Base-by-base conservation (phyloP, 148 eudicot genomes). In the Cornus kousa region DNA sequence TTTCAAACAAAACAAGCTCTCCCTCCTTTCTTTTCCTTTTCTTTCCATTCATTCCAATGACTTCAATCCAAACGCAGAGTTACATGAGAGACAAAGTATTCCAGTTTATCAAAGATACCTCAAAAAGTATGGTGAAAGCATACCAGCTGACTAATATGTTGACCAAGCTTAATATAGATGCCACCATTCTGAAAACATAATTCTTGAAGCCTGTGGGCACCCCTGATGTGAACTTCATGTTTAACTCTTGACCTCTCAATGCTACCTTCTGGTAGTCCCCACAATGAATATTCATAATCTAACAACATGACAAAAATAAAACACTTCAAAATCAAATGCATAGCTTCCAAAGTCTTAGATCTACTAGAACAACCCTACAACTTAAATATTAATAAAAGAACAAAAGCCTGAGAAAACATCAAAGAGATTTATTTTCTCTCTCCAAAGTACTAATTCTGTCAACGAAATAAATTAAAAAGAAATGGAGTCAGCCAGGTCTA, bases 91-190 rank as follows among this genome's bases (percentile, higher is more conserved):
- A 74, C 20, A 32, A 68, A 43, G 35, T 57, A 31, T 31, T 74
- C 70, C 78, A 80, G 32, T 70, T 62, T 76, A 60, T 75, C 37
- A 32, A 23, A 60, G 14, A 39, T 59, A 68, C 33, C 67, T 62
- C 33, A 72, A 60, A 19, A 77, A 75, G 53, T 40, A 74, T 16
- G 68, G 80, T 10, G 31, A 64, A 69, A 31, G 73, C 87, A 83
- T 90, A 96, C 98, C 97, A 96, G 87, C 86, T 96, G 99, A 73
- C 98, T 80, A 74, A 96, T 72, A 86, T 96, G 99, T 81, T 96
- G 99, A 80, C 99, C 99, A 77, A 96, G 96, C 90, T 96, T 96
- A 66, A 96, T 93, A 82, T 96, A 96, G 84, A 96, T 93, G 73
- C 99, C 99, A 80, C 99, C 99, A 87, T 96, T 96, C 84, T 68